phyloP scores from a whole-genome alignment of 1,139 yeast genomes.

The Saccharomyces hybrid region DNA sequence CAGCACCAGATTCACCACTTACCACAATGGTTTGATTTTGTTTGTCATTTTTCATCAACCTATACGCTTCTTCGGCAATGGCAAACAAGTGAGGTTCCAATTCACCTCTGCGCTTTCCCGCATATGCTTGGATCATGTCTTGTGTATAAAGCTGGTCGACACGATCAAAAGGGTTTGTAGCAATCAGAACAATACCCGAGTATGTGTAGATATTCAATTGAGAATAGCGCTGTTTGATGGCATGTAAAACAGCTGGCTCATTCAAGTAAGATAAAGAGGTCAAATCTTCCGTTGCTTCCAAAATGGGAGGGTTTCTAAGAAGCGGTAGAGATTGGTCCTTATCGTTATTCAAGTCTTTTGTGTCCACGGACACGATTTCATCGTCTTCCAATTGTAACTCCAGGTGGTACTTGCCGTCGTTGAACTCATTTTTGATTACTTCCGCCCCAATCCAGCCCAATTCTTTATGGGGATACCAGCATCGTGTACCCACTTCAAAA shows the following conservation, averaged over 20 bases:
- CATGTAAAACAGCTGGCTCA: slow-evolving; percentile 94
- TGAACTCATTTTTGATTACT: slow-evolving; percentile 49
- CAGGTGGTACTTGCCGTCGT: slow-evolving; percentile 47
- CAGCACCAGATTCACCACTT: slow-evolving; percentile 98
- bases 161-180: slow-evolving; percentile 92
- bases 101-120: slow-evolving; percentile 89
- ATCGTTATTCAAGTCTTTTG: slow-evolving; percentile 37
- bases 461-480: slow-evolving; percentile 89
- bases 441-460: slow-evolving; percentile 92
- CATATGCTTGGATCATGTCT: slow-evolving; percentile 93
- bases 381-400: slow-evolving; percentile 59
- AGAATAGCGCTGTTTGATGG: slow-evolving; percentile 83
- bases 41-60: slow-evolving; percentile 83
- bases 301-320: slow-evolving; percentile 84
- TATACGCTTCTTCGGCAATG: slow-evolving; percentile 95
- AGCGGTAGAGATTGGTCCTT: slow-evolving; percentile 49
- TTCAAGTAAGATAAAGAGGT: slow-evolving; percentile 88
- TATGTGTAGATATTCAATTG: slow-evolving; percentile 92
- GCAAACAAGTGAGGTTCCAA: slow-evolving; percentile 97
- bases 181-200: slow-evolving; percentile 95
- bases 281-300: slow-evolving; percentile 78
- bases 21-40: slow-evolving; percentile 95
- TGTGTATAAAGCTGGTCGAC: slow-evolving; percentile 62
- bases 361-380: slow-evolving; percentile 46
- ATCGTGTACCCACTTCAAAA: slow-evolving; percentile 44